These are phyloP conservation scores for Globisporangium parvum DNA, from an alignment of 352 stramenopile species.

Conservation along the genomic window DNA sequence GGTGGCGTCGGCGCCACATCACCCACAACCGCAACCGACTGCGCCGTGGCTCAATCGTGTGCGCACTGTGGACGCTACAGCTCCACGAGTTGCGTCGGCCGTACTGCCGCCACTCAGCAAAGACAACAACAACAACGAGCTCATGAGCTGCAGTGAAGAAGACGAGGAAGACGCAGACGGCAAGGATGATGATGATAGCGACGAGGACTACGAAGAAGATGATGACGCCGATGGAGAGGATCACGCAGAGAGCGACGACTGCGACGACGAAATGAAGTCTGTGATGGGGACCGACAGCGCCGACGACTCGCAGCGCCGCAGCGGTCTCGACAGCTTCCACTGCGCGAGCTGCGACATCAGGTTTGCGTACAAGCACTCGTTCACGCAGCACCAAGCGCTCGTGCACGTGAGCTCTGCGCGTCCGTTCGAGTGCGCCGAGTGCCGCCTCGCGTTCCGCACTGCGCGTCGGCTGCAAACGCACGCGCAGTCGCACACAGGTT, in stretches of 20 bases:
- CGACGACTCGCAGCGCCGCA: too few relatives aligned
- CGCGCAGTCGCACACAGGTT: too few relatives aligned
- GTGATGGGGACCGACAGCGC: not conserved
- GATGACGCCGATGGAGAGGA: not conserved
- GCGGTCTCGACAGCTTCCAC: too few relatives aligned
- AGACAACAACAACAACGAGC: not conserved
- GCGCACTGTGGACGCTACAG: not conserved
- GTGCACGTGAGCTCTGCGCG: not conserved
- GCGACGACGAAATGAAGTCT: not conserved
- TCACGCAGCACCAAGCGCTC: not conserved
- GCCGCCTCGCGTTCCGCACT: too few relatives aligned
- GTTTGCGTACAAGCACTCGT: not conserved
- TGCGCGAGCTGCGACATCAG: too few relatives aligned
- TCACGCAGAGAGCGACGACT: not conserved
- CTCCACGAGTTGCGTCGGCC: not conserved
- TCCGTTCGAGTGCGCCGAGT: too few relatives aligned
- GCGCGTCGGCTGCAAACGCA: too few relatives aligned
- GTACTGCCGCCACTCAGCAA: not conserved
- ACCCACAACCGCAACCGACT: not conserved
- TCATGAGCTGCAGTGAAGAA: not conserved
- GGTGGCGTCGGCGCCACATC: not conserved
- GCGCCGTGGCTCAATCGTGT: not conserved
- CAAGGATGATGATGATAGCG: not conserved
- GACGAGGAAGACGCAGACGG: too few relatives aligned
- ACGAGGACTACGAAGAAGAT: not conserved